Evolutionary conservation across 257 asterid genomes (phyloP), one percentile per base, ranked within the genome.

Genomic region (Thymus quinquecostatus): DNA sequence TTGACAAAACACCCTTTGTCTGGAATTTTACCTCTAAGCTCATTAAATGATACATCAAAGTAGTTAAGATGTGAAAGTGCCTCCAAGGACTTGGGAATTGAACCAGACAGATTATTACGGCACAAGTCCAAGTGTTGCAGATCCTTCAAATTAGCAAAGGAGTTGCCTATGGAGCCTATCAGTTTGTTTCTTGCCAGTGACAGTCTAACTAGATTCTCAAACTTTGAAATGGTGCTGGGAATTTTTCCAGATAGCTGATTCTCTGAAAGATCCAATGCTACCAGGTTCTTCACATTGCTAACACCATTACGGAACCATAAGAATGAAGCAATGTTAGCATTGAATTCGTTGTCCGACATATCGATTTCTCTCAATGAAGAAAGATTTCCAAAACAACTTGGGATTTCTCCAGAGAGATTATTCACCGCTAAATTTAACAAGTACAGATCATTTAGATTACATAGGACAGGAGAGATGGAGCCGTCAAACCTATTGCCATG

Each of bases 1-100:
- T 61, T 61, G 51, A 61, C 67, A 61, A 40, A 61, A 21, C 51
- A 40, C 49, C 67, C 67, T 40, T 34, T 40, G 3, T 61, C 67
- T 8, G 67, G 67, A 21, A 61, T 61, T 61, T 40, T 1, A 9
- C 67, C 67, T 9, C 34, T 61, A 38, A 61, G 67, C 50, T 40
- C 14, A 40, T 61, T 61, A 3, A 40, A 61, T 9, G 67, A 61
- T 1, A 61, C 51, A 61, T 61, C 51, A 14, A 38, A 40, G 51
- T 61, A 21, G 40, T 14, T 9, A 40, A 61, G 67, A n/a, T 40
- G 14, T 7, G 36, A 14, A 1, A 61, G 67, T 40, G 14, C 14
- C 67, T 61, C 50, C 67, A 61, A n/a, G 9, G 51, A 38, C 51
- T 40, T 61, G 9, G 67, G 67, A 61, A 61, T 40, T 8, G 9